Base-by-base conservation (phyloP, 2,329 filamentous ascomycete genomes). In the Sclerotinia nivalis region DNA sequence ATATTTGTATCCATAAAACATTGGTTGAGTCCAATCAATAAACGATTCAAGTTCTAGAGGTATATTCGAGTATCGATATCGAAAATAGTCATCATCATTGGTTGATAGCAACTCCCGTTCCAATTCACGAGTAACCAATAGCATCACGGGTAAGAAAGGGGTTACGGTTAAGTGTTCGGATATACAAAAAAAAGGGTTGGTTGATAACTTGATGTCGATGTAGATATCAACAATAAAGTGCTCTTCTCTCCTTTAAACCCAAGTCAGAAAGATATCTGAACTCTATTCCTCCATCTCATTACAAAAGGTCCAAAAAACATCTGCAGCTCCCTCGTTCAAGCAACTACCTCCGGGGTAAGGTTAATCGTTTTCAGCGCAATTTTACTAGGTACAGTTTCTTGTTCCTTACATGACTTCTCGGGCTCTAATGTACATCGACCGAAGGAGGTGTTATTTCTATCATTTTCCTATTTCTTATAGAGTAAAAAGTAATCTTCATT, bases 341-440 rank as follows among this genome's bases (percentile, higher is more conserved):
- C 12, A 61, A 22, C 20, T 37, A 50, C 60, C 28, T 31, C n/a
- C 34, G 3, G 49, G 10, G 13, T 31, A 56, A n/a, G 37, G 13
- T n/a, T 28, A 37, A 40, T 50, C 45, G 25, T 50, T 50, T 64
- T 40, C 60, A 50, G 60, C 45, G 45, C 60, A 50, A 64, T 13
- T n/a, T 43, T 3, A 37, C 60, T 25, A 49, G 54, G 28, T n/a
- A 49, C 3, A 22, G 20, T 22, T 34, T 13, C 31, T 37, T 34
- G 31, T 50, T 37, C 45, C 45, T 50, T 62, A 56, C 54, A 56
- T 56, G 40, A 43, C 40, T 18, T 43, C 40, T 43, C 40, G 40
- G 40, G 40, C 40, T 43, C 15, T 43, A 43, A 43, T 43, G 15
- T 43, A 43, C 15, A 43, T 43, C 13, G 40, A 43, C 40, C 8